phyloP scores from a whole-genome alignment of 2,329 filamentous ascomycete species.

The Colletotrichum costaricense region DNA sequence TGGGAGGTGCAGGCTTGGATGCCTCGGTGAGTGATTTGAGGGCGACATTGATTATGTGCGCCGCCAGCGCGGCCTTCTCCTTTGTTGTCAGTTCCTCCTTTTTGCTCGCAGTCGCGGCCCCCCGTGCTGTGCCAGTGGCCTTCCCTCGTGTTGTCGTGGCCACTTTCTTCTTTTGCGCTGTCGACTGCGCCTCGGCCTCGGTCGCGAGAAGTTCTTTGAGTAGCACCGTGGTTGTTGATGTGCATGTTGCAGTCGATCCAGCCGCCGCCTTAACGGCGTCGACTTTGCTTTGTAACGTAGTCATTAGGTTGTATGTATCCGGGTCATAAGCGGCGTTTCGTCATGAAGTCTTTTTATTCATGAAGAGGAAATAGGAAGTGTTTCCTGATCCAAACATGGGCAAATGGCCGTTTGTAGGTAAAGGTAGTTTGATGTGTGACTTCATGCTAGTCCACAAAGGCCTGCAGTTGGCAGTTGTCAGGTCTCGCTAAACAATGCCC shows the following conservation, averaged over 20 bases:
- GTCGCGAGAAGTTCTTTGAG: constrained; percentile 59
- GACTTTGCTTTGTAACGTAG: constrained; percentile 54
- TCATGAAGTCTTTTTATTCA: constrained; percentile 36
- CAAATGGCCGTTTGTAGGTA: constrained; percentile 30
- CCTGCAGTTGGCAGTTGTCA: constrained; percentile 34
- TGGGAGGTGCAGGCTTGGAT: constrained; percentile 59
- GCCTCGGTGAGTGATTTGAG: constrained; percentile 77
- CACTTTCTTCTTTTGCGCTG: constrained; percentile 36
- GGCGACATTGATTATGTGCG: constrained; percentile 77
- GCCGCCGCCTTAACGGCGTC: constrained; percentile 66
- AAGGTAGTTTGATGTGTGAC: constrained; percentile 24
- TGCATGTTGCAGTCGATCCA: constrained; percentile 64
- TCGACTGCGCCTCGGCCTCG: constrained; percentile 40
- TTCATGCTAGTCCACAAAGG: constrained; percentile 20
- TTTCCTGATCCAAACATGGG: background rate
- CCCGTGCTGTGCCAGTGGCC: constrained; percentile 41
- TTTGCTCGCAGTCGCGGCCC: constrained; percentile 46
- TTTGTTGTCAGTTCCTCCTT: constrained; percentile 60
- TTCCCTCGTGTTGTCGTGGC: constrained; percentile 43
- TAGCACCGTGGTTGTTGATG: constrained; percentile 57
- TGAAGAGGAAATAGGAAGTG: constrained; percentile 5
- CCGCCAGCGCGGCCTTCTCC: constrained; percentile 76
- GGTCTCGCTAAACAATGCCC: constrained; percentile 36
- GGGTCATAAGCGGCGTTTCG: constrained; percentile 46
- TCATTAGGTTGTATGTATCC: constrained; percentile 47